phyloP scores from a whole-genome alignment of 2,329 filamentous ascomycete species.

The Parasarocladium wereldwijsianum region DNA sequence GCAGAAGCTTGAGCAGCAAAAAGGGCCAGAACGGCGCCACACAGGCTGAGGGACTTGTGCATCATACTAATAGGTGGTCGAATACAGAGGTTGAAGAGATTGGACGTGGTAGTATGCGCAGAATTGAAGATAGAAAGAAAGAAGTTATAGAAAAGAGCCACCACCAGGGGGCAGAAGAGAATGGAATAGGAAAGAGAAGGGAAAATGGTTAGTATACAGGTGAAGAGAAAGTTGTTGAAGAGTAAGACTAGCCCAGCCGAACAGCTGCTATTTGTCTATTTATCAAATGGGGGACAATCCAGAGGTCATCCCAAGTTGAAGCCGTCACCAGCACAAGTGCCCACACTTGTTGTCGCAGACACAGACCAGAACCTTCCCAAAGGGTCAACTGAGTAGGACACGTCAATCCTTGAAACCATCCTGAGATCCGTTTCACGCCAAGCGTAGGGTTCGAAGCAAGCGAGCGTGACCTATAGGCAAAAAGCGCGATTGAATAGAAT shows the following conservation, averaged over 20 bases:
- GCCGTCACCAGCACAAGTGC: not conserved
- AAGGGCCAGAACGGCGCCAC: conserved; percentile 5
- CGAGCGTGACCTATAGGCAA: not conserved
- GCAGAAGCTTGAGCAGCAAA: conserved; percentile 6
- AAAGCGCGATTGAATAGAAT: not conserved
- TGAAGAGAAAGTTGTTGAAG: conserved; percentile 1
- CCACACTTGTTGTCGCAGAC: not conserved
- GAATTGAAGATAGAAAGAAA: conserved; percentile 1
- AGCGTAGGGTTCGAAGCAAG: conserved; percentile 1
- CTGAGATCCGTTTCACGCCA: conserved; percentile 5
- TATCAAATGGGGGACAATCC: not conserved
- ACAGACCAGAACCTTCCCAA: not conserved
- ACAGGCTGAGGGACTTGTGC: conserved; percentile 4
- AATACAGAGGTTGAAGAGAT: not conserved
- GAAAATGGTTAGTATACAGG: not conserved
- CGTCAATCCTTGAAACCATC: conserved; percentile 4
- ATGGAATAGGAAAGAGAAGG: conserved; percentile 2
- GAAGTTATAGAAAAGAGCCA: not conserved
- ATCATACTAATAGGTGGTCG: conserved; percentile 1
- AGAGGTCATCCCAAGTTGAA: not conserved
- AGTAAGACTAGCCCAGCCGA: not conserved
- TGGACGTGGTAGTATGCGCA: not conserved
- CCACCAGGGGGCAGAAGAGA: conserved; percentile 4
- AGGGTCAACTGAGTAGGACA: not conserved
- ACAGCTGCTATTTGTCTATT: conserved; percentile 1